Percentiles rank a stretch among this genome's conserved stretches.
Evolutionary conservation across 805 yeast genomes (phyloP).

Genomic region (Wickerhamiella allomyrinae): DNA sequence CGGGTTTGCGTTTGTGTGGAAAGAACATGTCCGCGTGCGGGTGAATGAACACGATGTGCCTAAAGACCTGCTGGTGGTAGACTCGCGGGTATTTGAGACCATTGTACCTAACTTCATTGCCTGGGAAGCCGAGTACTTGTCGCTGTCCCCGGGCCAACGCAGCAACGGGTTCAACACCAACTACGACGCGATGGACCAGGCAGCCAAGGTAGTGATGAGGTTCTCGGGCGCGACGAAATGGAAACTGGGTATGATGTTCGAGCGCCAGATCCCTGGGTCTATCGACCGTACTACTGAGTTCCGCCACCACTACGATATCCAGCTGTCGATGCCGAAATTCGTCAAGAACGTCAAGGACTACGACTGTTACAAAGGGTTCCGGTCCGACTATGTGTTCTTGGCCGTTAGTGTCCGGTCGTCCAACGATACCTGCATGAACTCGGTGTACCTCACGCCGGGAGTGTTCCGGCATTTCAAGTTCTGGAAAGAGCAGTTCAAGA

Average conservation of each 20-base stretch:
- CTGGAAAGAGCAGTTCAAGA: constrained; percentile 85
- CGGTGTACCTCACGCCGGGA: constrained; percentile 63
- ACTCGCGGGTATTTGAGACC: constrained; percentile 48
- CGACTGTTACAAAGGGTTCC: constrained; percentile 68
- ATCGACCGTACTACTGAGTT: constrained; percentile 34
- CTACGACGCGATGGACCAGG: constrained; percentile 15
- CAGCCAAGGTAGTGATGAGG: constrained; percentile 41
- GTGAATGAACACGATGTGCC: constrained; percentile 60
- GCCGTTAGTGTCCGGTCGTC: constrained; percentile 28
- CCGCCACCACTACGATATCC: constrained; percentile 50
- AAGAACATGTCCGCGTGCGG: constrained; percentile 41
- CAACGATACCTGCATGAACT: constrained; percentile 36
- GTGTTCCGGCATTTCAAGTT: constrained; percentile 50
- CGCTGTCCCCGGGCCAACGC: constrained; percentile 19
- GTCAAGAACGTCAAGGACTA: constrained; percentile 36
- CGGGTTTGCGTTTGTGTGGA: constrained; percentile 68
- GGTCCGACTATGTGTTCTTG: constrained; percentile 72
- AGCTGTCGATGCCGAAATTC: constrained; percentile 41
- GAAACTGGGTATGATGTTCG: constrained; percentile 64
- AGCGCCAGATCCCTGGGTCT: constrained; percentile 35
- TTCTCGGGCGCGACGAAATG: constrained; percentile 58
- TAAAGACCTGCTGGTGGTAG: constrained; percentile 46
- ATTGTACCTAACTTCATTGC: constrained; percentile 65
- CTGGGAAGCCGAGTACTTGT: constrained; percentile 21
- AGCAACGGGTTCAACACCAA: constrained; percentile 17